Percentiles rank a stretch among this genome's conserved stretches.
Conservation (phyloP, 2,329 filamentous ascomycete genomes). For the Colletotrichum tofieldiae region DNA sequence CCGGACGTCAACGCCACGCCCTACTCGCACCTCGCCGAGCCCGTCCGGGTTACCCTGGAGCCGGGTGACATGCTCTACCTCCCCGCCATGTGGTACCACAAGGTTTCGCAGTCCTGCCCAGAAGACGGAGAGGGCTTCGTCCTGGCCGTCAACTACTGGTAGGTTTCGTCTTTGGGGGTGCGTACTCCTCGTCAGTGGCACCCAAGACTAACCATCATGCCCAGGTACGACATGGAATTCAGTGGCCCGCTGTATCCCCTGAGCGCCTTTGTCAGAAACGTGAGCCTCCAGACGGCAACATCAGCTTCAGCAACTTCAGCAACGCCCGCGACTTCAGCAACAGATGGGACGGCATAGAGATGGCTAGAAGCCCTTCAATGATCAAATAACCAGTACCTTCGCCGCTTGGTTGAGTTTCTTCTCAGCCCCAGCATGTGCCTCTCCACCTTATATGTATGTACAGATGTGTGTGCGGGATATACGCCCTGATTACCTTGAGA, state of each 20-base stretch:
- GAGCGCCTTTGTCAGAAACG: slow-evolving; percentile 67
- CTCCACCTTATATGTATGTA: slow-evolving; percentile 35
- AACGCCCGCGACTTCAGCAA: not conserved
- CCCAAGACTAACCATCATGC: not conserved
- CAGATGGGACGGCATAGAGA: not conserved
- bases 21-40: slow-evolving; percentile 73
- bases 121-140: slow-evolving; percentile 81
- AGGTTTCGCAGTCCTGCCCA: slow-evolving; percentile 80
- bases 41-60: slow-evolving; percentile 77
- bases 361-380: slow-evolving; percentile 8
- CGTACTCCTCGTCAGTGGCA: not conserved
- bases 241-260: slow-evolving; percentile 77
- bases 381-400: slow-evolving; percentile 11
- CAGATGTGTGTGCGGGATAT: slow-evolving; percentile 31
- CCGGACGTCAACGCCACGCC: slow-evolving; percentile 65
- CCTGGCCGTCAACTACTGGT: slow-evolving; percentile 88
- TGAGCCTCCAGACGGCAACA: slow-evolving; percentile 46
- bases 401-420: slow-evolving; percentile 32
- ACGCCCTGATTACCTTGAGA: slow-evolving; percentile 38
- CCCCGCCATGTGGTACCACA: slow-evolving; percentile 86
- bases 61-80: slow-evolving; percentile 88
- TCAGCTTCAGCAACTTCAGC: slow-evolving; percentile 4
- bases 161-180: slow-evolving; percentile 45
- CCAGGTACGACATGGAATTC: slow-evolving; percentile 86
- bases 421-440: slow-evolving; percentile 13